phyloP scores from a whole-genome alignment of 2,329 filamentous ascomycete genomes.

The Arthrocladium fulminans region DNA sequence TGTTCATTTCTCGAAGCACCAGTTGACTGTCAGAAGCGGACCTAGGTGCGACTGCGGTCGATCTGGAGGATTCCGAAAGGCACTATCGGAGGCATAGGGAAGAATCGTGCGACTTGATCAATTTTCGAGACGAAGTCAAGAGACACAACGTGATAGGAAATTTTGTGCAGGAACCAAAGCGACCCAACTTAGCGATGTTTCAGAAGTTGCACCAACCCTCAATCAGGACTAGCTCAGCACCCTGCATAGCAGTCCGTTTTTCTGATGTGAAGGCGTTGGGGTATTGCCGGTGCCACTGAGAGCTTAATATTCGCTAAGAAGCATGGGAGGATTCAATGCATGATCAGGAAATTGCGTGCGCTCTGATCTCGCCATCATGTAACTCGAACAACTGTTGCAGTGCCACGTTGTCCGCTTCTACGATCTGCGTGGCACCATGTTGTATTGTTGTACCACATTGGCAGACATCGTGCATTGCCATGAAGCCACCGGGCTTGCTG shows the following conservation, averaged over 20 bases:
- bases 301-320: not conserved
- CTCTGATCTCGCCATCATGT: too few species aligned
- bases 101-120: slow-evolving; percentile 2
- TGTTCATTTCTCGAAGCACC: slow-evolving; percentile 1
- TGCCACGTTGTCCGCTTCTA: too few species aligned
- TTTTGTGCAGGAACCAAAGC: not conserved
- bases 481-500: not conserved
- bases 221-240: not conserved
- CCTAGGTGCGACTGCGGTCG: not conserved
- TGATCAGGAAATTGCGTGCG: too few species aligned
- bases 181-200: slow-evolving; percentile 8
- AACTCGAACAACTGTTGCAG: too few species aligned
- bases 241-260: too few species aligned
- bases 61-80: not conserved
- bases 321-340: not conserved
- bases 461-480: too few species aligned
- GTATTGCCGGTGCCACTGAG: not conserved
- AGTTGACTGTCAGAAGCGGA: not conserved
- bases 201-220: not conserved
- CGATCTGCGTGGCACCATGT: too few species aligned
- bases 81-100: not conserved
- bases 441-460: too few species aligned
- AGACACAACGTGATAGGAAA: not conserved
- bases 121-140: not conserved
- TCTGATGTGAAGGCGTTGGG: not conserved